Percentiles rank a stretch among this genome's conserved stretches.
Conservation (phyloP, 768 basidiomycete species). For the Calocybe cyanea region DNA sequence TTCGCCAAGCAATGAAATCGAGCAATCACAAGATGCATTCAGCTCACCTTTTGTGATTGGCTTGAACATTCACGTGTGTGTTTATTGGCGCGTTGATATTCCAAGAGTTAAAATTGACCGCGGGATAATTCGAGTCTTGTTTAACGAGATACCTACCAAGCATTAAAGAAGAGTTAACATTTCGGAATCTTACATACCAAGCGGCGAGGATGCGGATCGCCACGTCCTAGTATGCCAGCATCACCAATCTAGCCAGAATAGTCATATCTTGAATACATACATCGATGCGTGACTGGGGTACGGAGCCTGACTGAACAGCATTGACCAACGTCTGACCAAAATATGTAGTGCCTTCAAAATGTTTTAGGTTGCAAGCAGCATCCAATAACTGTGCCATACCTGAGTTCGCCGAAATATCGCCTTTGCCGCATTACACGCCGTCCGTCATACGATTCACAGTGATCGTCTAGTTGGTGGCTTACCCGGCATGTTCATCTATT, state of each 20-base stretch:
- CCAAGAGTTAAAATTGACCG: constrained; percentile 60
- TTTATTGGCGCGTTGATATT: constrained; percentile 31
- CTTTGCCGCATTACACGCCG: constrained; percentile 13
- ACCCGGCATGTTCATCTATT: constrained; percentile 75
- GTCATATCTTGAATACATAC: constrained; percentile 24
- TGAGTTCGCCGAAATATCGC: constrained; percentile 43
- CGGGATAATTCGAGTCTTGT: constrained; percentile 42
- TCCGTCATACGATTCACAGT: neutral
- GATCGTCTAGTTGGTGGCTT: neutral
- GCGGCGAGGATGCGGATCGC: constrained; percentile 40
- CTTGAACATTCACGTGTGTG: constrained; percentile 54
- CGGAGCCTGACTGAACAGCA: constrained; percentile 57
- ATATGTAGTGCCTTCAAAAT: constrained; percentile 36
- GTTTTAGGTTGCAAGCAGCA: neutral
- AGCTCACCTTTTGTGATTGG: constrained; percentile 44
- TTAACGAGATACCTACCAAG: constrained; percentile 30
- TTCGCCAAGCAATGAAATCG: neutral
- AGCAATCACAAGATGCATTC: neutral
- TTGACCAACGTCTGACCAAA: constrained; percentile 59
- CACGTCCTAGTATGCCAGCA: constrained; percentile 41
- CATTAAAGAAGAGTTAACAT: neutral
- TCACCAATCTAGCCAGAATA: too few relatives aligned
- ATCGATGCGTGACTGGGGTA: constrained; percentile 55
- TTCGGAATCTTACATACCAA: constrained; percentile 26
- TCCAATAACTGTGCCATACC: constrained; percentile 27